Evolutionary conservation across 2,329 filamentous ascomycete species (phyloP).

Genomic region (Alternaria rosae): DNA sequence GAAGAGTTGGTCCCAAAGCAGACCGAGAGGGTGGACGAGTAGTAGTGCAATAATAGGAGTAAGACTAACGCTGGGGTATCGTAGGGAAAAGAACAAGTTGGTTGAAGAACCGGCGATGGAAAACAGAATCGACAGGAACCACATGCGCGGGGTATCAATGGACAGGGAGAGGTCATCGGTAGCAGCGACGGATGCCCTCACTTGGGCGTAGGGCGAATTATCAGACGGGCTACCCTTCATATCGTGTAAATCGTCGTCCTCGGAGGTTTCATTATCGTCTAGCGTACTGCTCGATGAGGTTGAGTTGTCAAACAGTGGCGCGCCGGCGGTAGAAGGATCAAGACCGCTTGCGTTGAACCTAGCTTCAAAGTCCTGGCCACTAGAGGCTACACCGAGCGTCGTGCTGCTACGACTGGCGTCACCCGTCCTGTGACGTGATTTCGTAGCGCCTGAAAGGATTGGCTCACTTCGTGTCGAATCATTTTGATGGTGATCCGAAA

Average conservation of each 20-base stretch:
- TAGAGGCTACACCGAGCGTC: slow-evolving; percentile 33
- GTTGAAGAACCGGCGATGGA: slow-evolving; percentile 82
- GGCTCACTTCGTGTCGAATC: slow-evolving; percentile 30
- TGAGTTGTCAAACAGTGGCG: slow-evolving; percentile 32
- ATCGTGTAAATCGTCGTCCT: slow-evolving; percentile 46
- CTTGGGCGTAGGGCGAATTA: slow-evolving; percentile 79
- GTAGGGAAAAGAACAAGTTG: slow-evolving; percentile 86
- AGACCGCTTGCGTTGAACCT: slow-evolving; percentile 43
- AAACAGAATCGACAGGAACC: slow-evolving; percentile 80
- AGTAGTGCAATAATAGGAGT: slow-evolving; percentile 87
- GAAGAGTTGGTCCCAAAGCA: slow-evolving; percentile 77
- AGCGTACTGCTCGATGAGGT: slow-evolving; percentile 42
- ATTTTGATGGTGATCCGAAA: slow-evolving; percentile 23
- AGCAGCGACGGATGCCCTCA: slow-evolving; percentile 79
- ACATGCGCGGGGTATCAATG: slow-evolving; percentile 89
- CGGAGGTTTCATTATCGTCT: slow-evolving; percentile 43
- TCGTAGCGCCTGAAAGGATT: slow-evolving; percentile 20
- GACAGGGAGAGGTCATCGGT: slow-evolving; percentile 79
- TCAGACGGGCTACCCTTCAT: slow-evolving; percentile 63
- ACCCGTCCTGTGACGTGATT: slow-evolving; percentile 37
- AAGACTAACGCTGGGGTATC: slow-evolving; percentile 90
- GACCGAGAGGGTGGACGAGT: slow-evolving; percentile 82
- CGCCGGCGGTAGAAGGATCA: slow-evolving; percentile 31
- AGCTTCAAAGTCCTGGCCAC: slow-evolving; percentile 41
- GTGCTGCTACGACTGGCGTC: slow-evolving; percentile 35